These are phyloP conservation scores for Annulohypoxylon maeteangense DNA, from an alignment of 495 filamentous ascomycete species.

Conservation along the genomic window DNA sequence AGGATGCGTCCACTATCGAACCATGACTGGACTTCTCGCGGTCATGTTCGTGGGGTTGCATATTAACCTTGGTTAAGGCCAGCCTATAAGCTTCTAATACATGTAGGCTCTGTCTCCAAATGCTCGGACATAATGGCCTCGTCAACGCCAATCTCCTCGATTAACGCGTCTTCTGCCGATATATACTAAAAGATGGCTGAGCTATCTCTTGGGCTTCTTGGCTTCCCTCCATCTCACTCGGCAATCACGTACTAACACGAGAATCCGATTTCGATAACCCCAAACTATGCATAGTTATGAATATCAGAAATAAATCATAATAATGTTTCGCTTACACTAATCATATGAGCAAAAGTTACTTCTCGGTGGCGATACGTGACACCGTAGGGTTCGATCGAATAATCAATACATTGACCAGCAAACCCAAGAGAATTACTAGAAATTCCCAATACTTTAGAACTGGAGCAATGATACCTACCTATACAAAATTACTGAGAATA, in stretches of 20 bases:
- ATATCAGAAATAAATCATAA: slow-evolving; percentile 5
- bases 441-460: background rate
- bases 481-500: background rate
- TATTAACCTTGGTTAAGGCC: slow-evolving; percentile 24
- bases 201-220: slow-evolving; percentile 34
- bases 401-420: background rate
- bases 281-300: background rate
- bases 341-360: background rate
- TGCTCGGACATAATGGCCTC: slow-evolving; percentile 21
- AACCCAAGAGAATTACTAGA: background rate
- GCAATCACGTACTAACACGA: slow-evolving; percentile 24
- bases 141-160: slow-evolving; percentile 19
- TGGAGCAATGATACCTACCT: background rate
- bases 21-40: slow-evolving; percentile 13
- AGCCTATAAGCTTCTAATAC: slow-evolving; percentile 31
- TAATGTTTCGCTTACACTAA: background rate
- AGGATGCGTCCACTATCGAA: slow-evolving; percentile 23
- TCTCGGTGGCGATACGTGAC: background rate
- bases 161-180: slow-evolving; percentile 6
- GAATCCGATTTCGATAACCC: background rate
- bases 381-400: too few species aligned
- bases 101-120: slow-evolving; percentile 24
- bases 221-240: slow-evolving; percentile 29
- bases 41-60: slow-evolving; percentile 41
- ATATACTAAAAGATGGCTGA: slow-evolving; percentile 14